phyloP scores from a whole-genome alignment of 495 filamentous ascomycete genomes.

The Penicillium coprophilum region DNA sequence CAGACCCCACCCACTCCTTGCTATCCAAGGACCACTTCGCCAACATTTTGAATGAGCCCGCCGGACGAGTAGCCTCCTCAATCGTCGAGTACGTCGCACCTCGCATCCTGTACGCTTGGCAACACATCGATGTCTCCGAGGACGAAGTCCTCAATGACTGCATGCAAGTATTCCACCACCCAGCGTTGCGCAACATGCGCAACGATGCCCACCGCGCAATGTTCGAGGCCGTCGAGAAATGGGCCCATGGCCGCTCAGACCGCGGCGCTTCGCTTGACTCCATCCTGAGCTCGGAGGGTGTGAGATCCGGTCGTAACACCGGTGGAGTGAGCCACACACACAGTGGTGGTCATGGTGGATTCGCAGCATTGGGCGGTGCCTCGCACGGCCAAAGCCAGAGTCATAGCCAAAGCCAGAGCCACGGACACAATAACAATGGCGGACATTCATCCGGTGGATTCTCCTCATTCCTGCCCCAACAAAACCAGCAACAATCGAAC shows the following conservation, averaged over 20 bases:
- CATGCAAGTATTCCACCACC: constrained; percentile 82
- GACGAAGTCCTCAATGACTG: constrained; percentile 78
- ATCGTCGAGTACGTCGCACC: constrained; percentile 84
- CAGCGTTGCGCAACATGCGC: constrained; percentile 67
- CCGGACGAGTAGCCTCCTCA: constrained; percentile 74
- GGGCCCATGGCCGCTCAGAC: constrained; percentile 66
- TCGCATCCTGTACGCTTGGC: constrained; percentile 86
- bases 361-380: constrained; percentile 25
- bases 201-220: constrained; percentile 80
- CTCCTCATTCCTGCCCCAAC: constrained; percentile 23
- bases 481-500: constrained; percentile 20
- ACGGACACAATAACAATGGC: constrained; percentile 6
- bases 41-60: constrained; percentile 85
- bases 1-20: constrained; percentile 91
- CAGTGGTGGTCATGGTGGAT: constrained; percentile 27
- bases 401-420: constrained; percentile 15
- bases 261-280: constrained; percentile 63
- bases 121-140: constrained; percentile 75
- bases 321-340: constrained; percentile 40
- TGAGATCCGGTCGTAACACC: constrained; percentile 77
- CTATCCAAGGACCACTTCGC: constrained; percentile 96
- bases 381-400: constrained; percentile 15
- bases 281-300: constrained; percentile 75
- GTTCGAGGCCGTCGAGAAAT: constrained; percentile 77
- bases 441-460: constrained; percentile 16